phyloP scores from a whole-genome alignment of 2,329 filamentous ascomycete genomes.

The Fusarium redolens region DNA sequence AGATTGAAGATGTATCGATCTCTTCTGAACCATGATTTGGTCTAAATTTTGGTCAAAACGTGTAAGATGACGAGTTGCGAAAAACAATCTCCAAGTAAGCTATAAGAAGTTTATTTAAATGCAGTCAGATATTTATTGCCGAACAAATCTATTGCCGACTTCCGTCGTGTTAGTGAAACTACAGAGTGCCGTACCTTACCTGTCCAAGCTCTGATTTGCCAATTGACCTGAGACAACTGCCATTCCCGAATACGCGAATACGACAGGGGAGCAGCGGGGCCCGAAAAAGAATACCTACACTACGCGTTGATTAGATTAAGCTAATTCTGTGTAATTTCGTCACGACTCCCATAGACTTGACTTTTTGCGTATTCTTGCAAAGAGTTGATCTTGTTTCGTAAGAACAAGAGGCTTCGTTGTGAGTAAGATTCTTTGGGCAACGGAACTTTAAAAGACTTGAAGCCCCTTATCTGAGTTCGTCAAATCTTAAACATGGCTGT shows the following conservation, averaged over 20 bases:
- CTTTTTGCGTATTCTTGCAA: slow-evolving; percentile 4
- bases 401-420: background rate
- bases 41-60: background rate
- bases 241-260: slow-evolving; percentile 26
- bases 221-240: background rate
- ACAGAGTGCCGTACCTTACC: background rate
- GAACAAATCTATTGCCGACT: slow-evolving; percentile 4
- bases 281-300: slow-evolving; percentile 21
- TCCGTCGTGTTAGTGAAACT: slow-evolving; percentile 4
- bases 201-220: slow-evolving; percentile 17
- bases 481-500: slow-evolving; percentile 46
- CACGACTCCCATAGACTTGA: background rate
- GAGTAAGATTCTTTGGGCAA: background rate
- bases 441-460: background rate
- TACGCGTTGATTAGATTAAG: slow-evolving; percentile 24
- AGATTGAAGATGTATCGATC: background rate
- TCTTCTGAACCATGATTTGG: background rate
- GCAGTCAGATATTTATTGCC: slow-evolving; percentile 2
- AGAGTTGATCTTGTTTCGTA: slow-evolving; percentile 9
- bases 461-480: background rate
- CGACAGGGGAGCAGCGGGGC: slow-evolving; percentile 18
- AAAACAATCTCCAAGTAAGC: background rate
- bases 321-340: slow-evolving; percentile 35
- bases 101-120: background rate
- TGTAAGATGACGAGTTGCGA: background rate